Conservation (phyloP, 768 basidiomycete genomes). For the Baorangia bicolor region DNA sequence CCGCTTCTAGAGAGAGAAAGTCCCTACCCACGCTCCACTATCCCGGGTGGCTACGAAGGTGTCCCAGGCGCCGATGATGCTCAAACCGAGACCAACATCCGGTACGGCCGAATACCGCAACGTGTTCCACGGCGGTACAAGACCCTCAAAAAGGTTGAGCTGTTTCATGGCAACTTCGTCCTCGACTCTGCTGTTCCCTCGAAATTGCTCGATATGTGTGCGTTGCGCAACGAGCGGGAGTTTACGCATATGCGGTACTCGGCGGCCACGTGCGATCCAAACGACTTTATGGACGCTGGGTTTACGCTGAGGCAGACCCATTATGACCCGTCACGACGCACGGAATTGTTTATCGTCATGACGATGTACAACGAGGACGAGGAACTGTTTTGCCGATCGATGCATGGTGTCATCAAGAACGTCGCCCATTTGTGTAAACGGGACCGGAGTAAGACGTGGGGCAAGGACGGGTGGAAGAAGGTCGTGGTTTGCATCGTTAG, state of each 20-base stretch:
- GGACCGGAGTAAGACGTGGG: slow-evolving; percentile 91
- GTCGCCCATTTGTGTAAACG: slow-evolving; percentile 85
- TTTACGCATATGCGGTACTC: slow-evolving; percentile 96
- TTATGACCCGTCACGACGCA: slow-evolving; percentile 86
- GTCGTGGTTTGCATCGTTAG: slow-evolving; percentile 92
- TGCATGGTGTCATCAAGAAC: slow-evolving; percentile 97
- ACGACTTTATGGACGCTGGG: slow-evolving; percentile 77
- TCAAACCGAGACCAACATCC: slow-evolving; percentile 55
- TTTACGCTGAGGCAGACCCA: slow-evolving; percentile 90
- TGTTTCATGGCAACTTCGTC: slow-evolving; percentile 93
- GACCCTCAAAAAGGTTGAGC: slow-evolving; percentile 90
- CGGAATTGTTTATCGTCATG: slow-evolving; percentile 96
- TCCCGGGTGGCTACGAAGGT: slow-evolving; percentile 45
- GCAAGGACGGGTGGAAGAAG: slow-evolving; percentile 98
- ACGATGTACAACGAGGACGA: slow-evolving; percentile 98
- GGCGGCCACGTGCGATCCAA: slow-evolving; percentile 94
- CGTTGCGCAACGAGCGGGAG: slow-evolving; percentile 76
- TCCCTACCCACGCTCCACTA: slow-evolving; percentile 33
- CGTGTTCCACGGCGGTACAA: slow-evolving; percentile 87
- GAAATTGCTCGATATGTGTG: slow-evolving; percentile 86
- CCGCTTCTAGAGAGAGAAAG: slow-evolving; percentile 57
- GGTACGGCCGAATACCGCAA: slow-evolving; percentile 90
- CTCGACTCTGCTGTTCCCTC: slow-evolving; percentile 87
- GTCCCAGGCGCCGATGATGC: slow-evolving; percentile 32
- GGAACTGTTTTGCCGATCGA: slow-evolving; percentile 84